Evolutionary conservation across 495 filamentous ascomycete species (phyloP).

Genomic region (Hypomontagnella submonticulosa): DNA sequence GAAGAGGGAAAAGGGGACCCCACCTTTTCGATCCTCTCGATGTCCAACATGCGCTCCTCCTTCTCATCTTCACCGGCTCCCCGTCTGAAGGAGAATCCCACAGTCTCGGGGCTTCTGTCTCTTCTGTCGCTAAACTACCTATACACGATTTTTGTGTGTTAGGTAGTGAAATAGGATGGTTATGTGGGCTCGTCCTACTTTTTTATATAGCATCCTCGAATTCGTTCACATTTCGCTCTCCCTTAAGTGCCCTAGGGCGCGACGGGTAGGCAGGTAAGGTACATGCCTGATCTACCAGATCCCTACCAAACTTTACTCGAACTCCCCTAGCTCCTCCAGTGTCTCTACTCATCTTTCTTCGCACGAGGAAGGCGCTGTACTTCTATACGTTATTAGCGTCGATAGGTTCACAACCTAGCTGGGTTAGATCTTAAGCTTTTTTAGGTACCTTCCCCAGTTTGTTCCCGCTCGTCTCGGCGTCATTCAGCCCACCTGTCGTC

Average conservation of each 20-base stretch:
- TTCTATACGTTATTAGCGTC: slow-evolving; percentile 21
- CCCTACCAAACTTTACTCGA: slow-evolving; percentile 33
- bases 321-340: slow-evolving; percentile 2
- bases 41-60: slow-evolving; percentile 36
- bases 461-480: slow-evolving; percentile 39
- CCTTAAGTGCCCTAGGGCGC: background rate
- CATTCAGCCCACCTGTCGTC: slow-evolving; percentile 36
- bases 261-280: slow-evolving; percentile 1
- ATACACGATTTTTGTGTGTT: background rate
- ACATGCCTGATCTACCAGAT: slow-evolving; percentile 24
- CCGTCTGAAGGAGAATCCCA: slow-evolving; percentile 29
- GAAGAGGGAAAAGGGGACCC: slow-evolving; percentile 31
- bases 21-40: slow-evolving; percentile 41
- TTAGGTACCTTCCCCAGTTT: slow-evolving; percentile 9
- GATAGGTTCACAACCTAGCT: slow-evolving; percentile 22
- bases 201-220: slow-evolving; percentile 11
- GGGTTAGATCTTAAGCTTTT: slow-evolving; percentile 23
- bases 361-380: slow-evolving; percentile 17
- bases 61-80: slow-evolving; percentile 19
- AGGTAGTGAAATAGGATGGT: slow-evolving; percentile 5
- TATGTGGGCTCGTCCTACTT: slow-evolving; percentile 21
- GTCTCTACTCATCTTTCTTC: background rate
- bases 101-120: slow-evolving; percentile 19
- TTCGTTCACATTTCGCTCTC: background rate
- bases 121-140: slow-evolving; percentile 26